A percentile compares a stretch with the other conserved stretches of the same genome.
Evolutionary conservation across 2,329 filamentous ascomycete genomes (phyloP).

Genomic region (Penicillium sp.): DNA sequence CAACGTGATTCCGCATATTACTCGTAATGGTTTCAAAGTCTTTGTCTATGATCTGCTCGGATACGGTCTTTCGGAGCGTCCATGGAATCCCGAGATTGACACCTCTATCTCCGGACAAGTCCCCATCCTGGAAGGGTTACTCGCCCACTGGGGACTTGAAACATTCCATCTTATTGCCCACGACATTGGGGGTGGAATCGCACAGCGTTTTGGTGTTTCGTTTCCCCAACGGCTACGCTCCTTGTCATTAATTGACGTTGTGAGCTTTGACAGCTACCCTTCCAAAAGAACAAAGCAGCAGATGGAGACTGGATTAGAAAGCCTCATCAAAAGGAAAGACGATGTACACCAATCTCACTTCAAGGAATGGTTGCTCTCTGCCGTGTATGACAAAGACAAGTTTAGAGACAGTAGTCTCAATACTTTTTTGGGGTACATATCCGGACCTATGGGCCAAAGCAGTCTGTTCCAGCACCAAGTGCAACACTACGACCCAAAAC

Average conservation of each 20-base stretch:
- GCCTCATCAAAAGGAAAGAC: conserved; percentile 22
- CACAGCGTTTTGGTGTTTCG: conserved; percentile 29
- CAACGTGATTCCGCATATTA: conserved; percentile 26
- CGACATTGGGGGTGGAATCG: conserved; percentile 34
- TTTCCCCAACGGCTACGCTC: conserved; percentile 21
- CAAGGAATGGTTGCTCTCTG: conserved; percentile 12
- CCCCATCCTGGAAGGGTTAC: conserved; percentile 26
- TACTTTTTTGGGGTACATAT: conserved; percentile 32
- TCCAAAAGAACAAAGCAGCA: conserved; percentile 32
- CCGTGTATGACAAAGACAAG: conserved; percentile 7
- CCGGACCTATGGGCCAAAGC: conserved; percentile 30
- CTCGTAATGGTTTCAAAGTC: conserved; percentile 22
- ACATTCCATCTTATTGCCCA: conserved; percentile 28
- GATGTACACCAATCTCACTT: conserved; percentile 27
- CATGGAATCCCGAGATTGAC: conserved; percentile 27
- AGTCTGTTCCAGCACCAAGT: conserved; percentile 37
- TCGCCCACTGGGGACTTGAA: conserved; percentile 27
- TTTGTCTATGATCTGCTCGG: conserved; percentile 35
- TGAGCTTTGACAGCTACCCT: conserved; percentile 37
- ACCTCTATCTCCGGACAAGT: conserved; percentile 37
- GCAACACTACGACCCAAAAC: conserved; percentile 34
- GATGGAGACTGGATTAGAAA: conserved; percentile 30
- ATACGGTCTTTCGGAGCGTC: conserved; percentile 34
- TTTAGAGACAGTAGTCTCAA: conserved; percentile 23
- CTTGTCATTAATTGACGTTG: conserved; percentile 31